phyloP scores from a whole-genome alignment of 2,329 filamentous ascomycete species.

The Colletotrichum liaoningense region DNA sequence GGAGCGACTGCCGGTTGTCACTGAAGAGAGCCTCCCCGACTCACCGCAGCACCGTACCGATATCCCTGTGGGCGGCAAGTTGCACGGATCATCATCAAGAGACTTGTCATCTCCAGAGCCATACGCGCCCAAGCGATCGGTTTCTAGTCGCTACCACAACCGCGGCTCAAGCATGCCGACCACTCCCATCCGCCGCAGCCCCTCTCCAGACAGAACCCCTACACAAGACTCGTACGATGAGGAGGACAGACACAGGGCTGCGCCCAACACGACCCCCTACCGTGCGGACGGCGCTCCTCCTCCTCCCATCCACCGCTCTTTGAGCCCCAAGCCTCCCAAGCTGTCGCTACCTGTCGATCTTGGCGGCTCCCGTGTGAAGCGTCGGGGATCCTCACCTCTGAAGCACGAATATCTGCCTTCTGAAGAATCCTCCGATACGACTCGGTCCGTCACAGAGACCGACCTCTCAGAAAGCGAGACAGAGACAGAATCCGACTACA shows the following conservation, averaged over 20 bases:
- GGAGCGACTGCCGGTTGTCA: conserved; percentile 48
- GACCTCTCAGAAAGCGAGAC: conserved; percentile 25
- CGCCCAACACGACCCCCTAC: conserved; percentile 48
- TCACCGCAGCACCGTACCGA: conserved; percentile 28
- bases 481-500: conserved; percentile 59
- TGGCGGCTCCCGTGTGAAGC: conserved; percentile 62
- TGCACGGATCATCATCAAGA: conserved; percentile 12
- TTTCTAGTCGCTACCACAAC: conserved; percentile 50
- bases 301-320: conserved; percentile 63
- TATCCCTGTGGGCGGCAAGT: conserved; percentile 34
- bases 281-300: conserved; percentile 68
- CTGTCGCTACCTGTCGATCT: conserved; percentile 59
- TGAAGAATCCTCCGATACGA: conserved; percentile 70
- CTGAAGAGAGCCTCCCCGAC: conserved; percentile 39
- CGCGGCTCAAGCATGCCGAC: conserved; percentile 43
- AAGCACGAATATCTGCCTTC: conserved; percentile 98
- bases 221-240: conserved; percentile 52
- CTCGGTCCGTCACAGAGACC: conserved; percentile 65
- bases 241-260: conserved; percentile 45
- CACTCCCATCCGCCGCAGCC: conserved; percentile 41
- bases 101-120: conserved; percentile 38
- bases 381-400: conserved; percentile 88
- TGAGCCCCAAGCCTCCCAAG: conserved; percentile 51
- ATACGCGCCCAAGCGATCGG: conserved; percentile 44
- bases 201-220: conserved; percentile 51